Evolutionary conservation across 2,329 filamentous ascomycete species (phyloP), one percentile per base, ranked within the genome.

Genomic region (Cercospora zeina): DNA sequence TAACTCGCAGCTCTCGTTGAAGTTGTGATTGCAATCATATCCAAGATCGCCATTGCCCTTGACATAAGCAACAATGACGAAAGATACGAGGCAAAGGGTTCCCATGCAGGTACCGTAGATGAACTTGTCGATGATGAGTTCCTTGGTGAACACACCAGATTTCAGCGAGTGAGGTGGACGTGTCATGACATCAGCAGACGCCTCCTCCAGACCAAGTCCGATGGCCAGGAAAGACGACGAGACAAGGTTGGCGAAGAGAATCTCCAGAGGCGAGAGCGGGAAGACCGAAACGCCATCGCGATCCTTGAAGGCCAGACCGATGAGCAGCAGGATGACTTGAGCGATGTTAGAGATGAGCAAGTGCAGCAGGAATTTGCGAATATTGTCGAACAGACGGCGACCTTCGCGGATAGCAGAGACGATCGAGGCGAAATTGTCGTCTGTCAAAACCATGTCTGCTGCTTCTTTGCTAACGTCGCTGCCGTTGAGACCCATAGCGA

Each of bases 41-140:
- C 79, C 79, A 0, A 81, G 73, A 37, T 79, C 72, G 19, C 77
- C 77, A 53, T 76, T 71, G 6, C 77, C 77, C 33, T 74, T 74
- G 6, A 77, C 78, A 61, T 78, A 80, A 1, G 77, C 76, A 39
- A 80, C 78, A 42, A 78, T 74, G 50, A 76, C 73, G 68, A 78
- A 80, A n/a, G 75, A 75, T 54, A 73, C 74, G 9, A 81, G 75
- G 64, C 79, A 80, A 0, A 81, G 73, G 0, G 71, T 67, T 49
- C 77, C 78, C 76, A 80, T 79, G 70, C 76, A 79, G 58, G 75
- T 75, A 33, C 78, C 79, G 65, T 80, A 81, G 70, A 81, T 77
- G 70, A 80, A 78, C 62, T 79, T 81, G 68, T 81, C 78, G 33
- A 74, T 73, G 64, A 81, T 80, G 62, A 81, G 74, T 59, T 81